phyloP scores from a whole-genome alignment of 495 filamentous ascomycete genomes.

The Aspergillus avenaceus region DNA sequence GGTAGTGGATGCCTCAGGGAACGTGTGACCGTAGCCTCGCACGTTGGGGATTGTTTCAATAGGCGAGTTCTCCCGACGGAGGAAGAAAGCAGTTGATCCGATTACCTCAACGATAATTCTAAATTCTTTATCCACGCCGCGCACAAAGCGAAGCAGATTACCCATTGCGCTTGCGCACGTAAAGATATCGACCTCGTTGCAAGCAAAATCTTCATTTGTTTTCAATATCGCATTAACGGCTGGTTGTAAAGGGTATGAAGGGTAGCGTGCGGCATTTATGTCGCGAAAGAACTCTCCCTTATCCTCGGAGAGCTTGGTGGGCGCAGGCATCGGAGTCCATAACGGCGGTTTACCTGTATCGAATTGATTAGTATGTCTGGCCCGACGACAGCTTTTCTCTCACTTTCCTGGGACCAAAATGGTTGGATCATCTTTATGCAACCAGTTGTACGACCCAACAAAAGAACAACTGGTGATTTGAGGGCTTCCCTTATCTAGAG shows the following conservation, averaged over 20 bases:
- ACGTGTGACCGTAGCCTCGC: constrained; percentile 59
- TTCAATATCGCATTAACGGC: constrained; percentile 44
- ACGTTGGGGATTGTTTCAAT: constrained; percentile 47
- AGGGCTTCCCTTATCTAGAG: not conserved
- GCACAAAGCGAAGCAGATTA: constrained; percentile 51
- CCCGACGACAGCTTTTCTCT: constrained; percentile 2
- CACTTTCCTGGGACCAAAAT: constrained; percentile 52
- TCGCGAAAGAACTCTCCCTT: constrained; percentile 55
- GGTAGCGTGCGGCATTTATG: constrained; percentile 55
- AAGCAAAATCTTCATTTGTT: constrained; percentile 29
- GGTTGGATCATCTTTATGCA: constrained; percentile 28
- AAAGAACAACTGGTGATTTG: constrained; percentile 20
- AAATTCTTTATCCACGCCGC: constrained; percentile 44
- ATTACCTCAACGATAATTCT: constrained; percentile 57
- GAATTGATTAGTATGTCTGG: not conserved
- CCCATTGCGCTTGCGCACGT: constrained; percentile 60
- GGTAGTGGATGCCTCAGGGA: constrained; percentile 60
- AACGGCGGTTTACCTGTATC: constrained; percentile 49
- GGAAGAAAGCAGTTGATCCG: constrained; percentile 54
- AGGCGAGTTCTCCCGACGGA: constrained; percentile 55
- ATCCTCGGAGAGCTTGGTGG: constrained; percentile 43
- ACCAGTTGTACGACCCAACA: constrained; percentile 55
- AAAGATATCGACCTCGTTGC: constrained; percentile 51
- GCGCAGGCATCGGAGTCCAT: constrained; percentile 50
- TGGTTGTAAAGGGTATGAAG: constrained; percentile 55